These are phyloP conservation scores for Turnera subulata DNA, from an alignment of 345 rosid species.

Conservation along the genomic window DNA sequence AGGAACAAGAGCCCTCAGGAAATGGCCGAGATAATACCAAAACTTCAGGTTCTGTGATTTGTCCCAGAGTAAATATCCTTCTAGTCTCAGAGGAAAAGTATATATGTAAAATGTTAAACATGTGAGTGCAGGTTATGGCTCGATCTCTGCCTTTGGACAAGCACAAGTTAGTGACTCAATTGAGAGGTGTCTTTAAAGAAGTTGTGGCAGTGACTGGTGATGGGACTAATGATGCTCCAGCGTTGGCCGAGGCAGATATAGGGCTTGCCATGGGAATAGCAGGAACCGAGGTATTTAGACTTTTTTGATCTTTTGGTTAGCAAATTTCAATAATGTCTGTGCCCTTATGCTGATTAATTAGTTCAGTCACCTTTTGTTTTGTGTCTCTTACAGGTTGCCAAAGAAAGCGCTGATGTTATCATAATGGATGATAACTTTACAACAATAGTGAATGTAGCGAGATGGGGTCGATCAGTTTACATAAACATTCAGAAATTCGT, in stretches of 20 bases:
- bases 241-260: slow-evolving; percentile 32
- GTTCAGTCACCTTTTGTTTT: no score
- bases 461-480: slow-evolving; percentile 84
- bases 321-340: not conserved
- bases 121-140: slow-evolving; percentile 28
- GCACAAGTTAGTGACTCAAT: slow-evolving; percentile 28
- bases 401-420: slow-evolving; percentile 79
- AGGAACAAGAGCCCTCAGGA: slow-evolving; percentile 51
- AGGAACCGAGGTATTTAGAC: slow-evolving; percentile 28
- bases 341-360: no score
- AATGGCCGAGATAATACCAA: slow-evolving; percentile 54
- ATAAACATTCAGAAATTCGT: slow-evolving; percentile 82
- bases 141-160: slow-evolving; percentile 30
- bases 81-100: not conserved
- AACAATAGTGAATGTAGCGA: slow-evolving; percentile 66
- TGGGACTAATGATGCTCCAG: slow-evolving; percentile 34
- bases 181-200: slow-evolving; percentile 22
- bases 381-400: slow-evolving; percentile 50
- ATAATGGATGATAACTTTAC: slow-evolving; percentile 79
- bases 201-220: slow-evolving; percentile 34
- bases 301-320: not conserved
- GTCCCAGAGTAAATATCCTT: not conserved
- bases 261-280: slow-evolving; percentile 36
- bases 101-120: not conserved
- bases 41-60: slow-evolving; percentile 34